Base-by-base conservation (phyloP, 1,139 yeast genomes). In the Pichia sp. region DNA sequence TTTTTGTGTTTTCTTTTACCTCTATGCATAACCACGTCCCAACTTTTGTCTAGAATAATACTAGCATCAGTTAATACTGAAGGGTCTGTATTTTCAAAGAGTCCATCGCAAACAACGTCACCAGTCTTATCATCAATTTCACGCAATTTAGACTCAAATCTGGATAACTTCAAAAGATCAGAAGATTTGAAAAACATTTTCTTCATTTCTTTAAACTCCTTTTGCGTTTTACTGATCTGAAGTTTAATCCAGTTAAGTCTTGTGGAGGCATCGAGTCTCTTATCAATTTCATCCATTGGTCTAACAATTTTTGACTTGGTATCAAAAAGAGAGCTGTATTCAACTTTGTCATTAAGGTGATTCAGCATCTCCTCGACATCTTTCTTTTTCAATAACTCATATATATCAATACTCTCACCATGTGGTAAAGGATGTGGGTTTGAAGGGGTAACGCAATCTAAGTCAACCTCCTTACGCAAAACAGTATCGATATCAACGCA, bases 361-460 rank as follows among this genome's bases (percentile, higher is more conserved):
- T 39, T 36, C 24, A 60, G 45, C 44, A 59, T 48, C 28, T 53
- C 52, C 23, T 48, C 43, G 20, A 59, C 51, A 17, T 52, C 63
- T 1, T 43, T 40, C 25, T 61, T 67, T 5, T 61, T 64, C 31
- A 84, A 57, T 28, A 91, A 60, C 35, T 67, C 55, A 19, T 51
- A 54, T 24, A 93, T 86, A 50, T 77, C 77, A 21, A 84, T 55
- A 2, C 88, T 75, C 56, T 83, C 88, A 11, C 99, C 99, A 5
- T 80, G 81, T 1, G 82, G 73, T 18, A 89, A 81, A 0, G 95
- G 67, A 3, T 56, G 58, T 0, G 82, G 79, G 51, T 86, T 83
- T 0, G 96, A 85, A 0, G 96, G 96, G 0, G 98, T 93, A 2
- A 86, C 69, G 62, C 98, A 91, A 47, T 83, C 88, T 68, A 86